A percentile compares a stretch with the other conserved stretches of the same genome.
Evolutionary conservation across 495 filamentous ascomycete genomes (phyloP).

Genomic region (Articulospora tetracladia): DNA sequence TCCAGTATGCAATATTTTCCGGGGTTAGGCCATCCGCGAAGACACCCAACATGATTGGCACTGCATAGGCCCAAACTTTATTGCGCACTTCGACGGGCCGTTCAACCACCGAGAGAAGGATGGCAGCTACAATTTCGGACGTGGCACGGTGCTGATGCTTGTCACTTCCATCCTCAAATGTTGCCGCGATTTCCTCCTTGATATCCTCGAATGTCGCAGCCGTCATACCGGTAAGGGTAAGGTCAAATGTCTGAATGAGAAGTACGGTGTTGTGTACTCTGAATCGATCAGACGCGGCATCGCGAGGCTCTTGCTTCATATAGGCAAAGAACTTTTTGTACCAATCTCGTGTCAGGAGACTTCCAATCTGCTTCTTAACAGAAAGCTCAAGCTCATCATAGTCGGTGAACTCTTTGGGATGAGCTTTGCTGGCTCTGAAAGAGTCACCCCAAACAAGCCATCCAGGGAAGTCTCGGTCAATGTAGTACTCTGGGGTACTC

Average conservation of each 20-base stretch:
- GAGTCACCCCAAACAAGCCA: slow-evolving; percentile 95
- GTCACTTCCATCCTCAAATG: slow-evolving; percentile 89
- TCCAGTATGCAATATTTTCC: slow-evolving; percentile 93
- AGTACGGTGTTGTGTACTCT: slow-evolving; percentile 80
- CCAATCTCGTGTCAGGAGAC: slow-evolving; percentile 77
- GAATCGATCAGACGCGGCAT: slow-evolving; percentile 79
- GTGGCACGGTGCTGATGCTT: slow-evolving; percentile 98
- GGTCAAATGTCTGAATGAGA: slow-evolving; percentile 82
- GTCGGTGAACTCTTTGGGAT: slow-evolving; percentile 62
- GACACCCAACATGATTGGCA: slow-evolving; percentile 82
- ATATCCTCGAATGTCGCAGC: slow-evolving; percentile 82
- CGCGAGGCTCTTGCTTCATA: slow-evolving; percentile 94
- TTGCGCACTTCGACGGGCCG: slow-evolving; percentile 63
- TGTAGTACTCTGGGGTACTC: slow-evolving; percentile 74
- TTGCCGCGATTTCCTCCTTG: slow-evolving; percentile 65
- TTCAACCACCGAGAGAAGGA: slow-evolving; percentile 73
- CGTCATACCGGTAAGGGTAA: slow-evolving; percentile 73
- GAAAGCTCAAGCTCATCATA: slow-evolving; percentile 81
- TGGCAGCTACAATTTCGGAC: slow-evolving; percentile 84
- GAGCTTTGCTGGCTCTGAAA: slow-evolving; percentile 72
- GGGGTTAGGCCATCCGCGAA: slow-evolving; percentile 88
- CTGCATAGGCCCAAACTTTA: slow-evolving; percentile 80
- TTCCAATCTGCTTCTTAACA: slow-evolving; percentile 77
- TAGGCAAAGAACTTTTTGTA: slow-evolving; percentile 84
- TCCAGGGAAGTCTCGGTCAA: slow-evolving; percentile 88